A percentile compares a stretch with the other conserved stretches of the same genome.
Conservation (phyloP, 495 filamentous ascomycete genomes). For the Hyaloscypha hepaticicola region DNA sequence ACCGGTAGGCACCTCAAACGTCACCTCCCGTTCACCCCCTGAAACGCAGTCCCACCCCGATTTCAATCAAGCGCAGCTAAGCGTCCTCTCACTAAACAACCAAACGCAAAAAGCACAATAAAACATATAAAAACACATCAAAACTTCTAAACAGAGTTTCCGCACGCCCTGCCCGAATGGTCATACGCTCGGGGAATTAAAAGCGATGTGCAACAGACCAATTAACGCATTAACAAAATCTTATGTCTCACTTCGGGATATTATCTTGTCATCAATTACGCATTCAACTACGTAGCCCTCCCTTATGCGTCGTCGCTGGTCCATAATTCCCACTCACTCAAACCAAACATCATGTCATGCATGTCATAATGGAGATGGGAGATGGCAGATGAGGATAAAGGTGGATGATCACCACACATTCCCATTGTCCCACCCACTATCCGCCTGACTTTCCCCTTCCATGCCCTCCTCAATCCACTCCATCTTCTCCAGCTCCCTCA, state of each 20-base stretch:
- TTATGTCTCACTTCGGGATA: too few species aligned
- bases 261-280: slow-evolving; percentile 6
- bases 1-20: not conserved
- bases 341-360: not conserved
- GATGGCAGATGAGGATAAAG: too few species aligned
- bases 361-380: too few species aligned
- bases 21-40: not conserved
- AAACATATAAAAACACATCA: not conserved
- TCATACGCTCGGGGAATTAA: slow-evolving; percentile 10
- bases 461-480: slow-evolving; percentile 35
- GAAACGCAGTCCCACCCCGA: not conserved
- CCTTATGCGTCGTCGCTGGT: too few species aligned
- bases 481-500: slow-evolving; percentile 83
- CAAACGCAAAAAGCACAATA: not conserved
- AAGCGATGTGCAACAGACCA: slow-evolving; percentile 21
- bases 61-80: not conserved
- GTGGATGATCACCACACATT: slow-evolving; percentile 15
- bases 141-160: not conserved
- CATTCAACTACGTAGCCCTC: not conserved
- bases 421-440: slow-evolving; percentile 20
- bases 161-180: not conserved
- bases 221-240: not conserved
- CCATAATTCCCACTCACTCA: too few species aligned
- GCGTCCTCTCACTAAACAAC: not conserved
- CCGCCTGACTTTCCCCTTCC: slow-evolving; percentile 26